These are phyloP conservation scores for Lithohypha guttulata DNA, from an alignment of 2,329 filamentous ascomycete genomes.

Conservation along the genomic window DNA sequence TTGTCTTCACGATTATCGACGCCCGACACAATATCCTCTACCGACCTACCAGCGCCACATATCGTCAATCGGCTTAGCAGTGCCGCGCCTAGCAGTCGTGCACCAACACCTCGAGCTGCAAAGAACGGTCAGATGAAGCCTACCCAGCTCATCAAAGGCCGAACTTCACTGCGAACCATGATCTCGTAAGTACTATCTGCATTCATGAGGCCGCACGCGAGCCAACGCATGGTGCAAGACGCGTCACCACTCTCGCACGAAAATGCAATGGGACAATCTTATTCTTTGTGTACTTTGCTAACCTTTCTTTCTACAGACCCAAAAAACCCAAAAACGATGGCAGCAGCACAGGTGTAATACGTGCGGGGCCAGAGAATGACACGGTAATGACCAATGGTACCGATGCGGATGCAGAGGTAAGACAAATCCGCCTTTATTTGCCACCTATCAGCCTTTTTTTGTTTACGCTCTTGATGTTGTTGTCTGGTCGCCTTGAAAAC, in stretches of 20 bases:
- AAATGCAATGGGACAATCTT: too few relatives aligned
- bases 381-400: slow-evolving; percentile 16
- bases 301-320: slow-evolving; percentile 13
- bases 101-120: slow-evolving; percentile 30
- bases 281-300: slow-evolving; percentile 4
- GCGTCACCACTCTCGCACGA: too few relatives aligned
- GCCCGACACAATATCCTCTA: slow-evolving; percentile 21
- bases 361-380: slow-evolving; percentile 20
- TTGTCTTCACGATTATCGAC: slow-evolving; percentile 22
- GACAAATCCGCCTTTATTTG: slow-evolving; percentile 23
- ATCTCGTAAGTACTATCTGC: slow-evolving; percentile 48
- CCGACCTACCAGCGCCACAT: slow-evolving; percentile 36
- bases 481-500: too few relatives aligned
- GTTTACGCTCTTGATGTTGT: too few relatives aligned
- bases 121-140: slow-evolving; percentile 38
- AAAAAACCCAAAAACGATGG: slow-evolving; percentile 22
- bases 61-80: slow-evolving; percentile 49
- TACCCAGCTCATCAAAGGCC: too few relatives aligned
- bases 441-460: too few relatives aligned
- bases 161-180: slow-evolving; percentile 59
- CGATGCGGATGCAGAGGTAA: slow-evolving; percentile 39
- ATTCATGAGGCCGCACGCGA: too few relatives aligned
- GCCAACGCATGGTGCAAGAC: too few relatives aligned
- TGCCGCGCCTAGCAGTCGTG: slow-evolving; percentile 11
- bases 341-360: slow-evolving; percentile 21